These are phyloP conservation scores for Claviceps purpurea DNA, from an alignment of 2,329 filamentous ascomycete genomes.

Conservation along the genomic window DNA sequence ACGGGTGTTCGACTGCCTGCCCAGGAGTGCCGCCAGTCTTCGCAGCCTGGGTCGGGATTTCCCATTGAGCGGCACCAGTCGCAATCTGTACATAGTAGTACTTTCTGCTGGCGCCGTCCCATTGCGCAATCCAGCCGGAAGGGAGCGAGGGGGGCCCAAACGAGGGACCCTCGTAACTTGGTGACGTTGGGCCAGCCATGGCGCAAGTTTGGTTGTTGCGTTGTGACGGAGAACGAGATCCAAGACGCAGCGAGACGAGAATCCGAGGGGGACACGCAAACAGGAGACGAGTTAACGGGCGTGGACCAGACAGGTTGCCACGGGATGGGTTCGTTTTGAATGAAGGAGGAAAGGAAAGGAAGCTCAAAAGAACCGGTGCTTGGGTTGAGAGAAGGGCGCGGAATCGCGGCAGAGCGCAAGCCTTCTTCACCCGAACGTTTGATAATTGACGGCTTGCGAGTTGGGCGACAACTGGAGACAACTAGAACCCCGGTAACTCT, in stretches of 20 bases:
- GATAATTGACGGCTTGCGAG: too few relatives aligned
- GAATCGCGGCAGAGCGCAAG: constrained; percentile 1
- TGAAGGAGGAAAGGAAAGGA: too few relatives aligned
- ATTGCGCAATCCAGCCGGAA: constrained; percentile 56
- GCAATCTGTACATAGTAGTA: constrained; percentile 63
- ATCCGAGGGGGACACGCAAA: not conserved
- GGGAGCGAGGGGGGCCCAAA: constrained; percentile 48
- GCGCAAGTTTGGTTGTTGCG: constrained; percentile 4
- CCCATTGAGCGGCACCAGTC: constrained; percentile 61
- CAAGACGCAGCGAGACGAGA: not conserved
- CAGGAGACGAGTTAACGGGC: too few relatives aligned
- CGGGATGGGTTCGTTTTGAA: too few relatives aligned
- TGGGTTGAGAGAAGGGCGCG: constrained; percentile 1
- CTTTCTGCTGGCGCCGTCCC: constrained; percentile 50
- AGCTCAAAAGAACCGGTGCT: not conserved
- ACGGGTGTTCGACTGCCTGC: constrained; percentile 45
- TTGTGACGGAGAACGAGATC: not conserved
- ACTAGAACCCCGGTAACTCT: too few relatives aligned
- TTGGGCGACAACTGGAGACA: too few relatives aligned
- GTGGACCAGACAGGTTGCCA: too few relatives aligned
- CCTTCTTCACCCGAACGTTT: not conserved
- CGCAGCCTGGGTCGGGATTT: constrained; percentile 52
- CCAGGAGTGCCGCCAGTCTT: constrained; percentile 47
- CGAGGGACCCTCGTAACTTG: constrained; percentile 44
- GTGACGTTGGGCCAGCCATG: constrained; percentile 46